Evolutionary conservation across 192 early-diverging fungal genomes (phyloP).

Genomic region (Rhizophagus sp.): DNA sequence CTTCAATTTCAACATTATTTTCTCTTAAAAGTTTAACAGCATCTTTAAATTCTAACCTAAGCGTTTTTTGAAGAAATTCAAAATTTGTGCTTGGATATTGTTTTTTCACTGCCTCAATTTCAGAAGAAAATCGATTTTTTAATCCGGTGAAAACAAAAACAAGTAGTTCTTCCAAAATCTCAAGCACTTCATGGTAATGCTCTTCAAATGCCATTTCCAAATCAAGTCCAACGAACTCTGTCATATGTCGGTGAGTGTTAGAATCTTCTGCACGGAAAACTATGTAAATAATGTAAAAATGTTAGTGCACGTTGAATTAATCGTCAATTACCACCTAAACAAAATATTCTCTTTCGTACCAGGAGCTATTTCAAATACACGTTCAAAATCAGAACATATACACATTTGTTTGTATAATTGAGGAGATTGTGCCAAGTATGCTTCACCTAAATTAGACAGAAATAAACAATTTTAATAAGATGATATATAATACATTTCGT

Average conservation of each 20-base stretch:
- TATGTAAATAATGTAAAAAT: constrained; percentile 29
- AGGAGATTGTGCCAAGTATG: constrained; percentile 96
- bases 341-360: neutral
- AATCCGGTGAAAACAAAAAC: constrained; percentile 90
- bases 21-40: constrained; percentile 87
- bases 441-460: constrained; percentile 51
- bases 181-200: constrained; percentile 98
- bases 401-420: constrained; percentile 99
- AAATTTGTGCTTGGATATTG: constrained; percentile 96
- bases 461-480: neutral
- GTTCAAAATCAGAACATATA: constrained; percentile 94
- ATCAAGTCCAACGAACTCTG: constrained; percentile 98
- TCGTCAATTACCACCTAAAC: neutral
- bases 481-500: neutral
- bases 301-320: neutral
- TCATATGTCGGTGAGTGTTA: constrained; percentile 98
- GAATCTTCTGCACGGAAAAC: constrained; percentile 99
- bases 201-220: constrained; percentile 99
- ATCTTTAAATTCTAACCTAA: constrained; percentile 85
- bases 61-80: constrained; percentile 78
- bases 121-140: constrained; percentile 75
- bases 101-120: constrained; percentile 81
- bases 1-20: constrained; percentile 85
- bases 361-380: constrained; percentile 96
- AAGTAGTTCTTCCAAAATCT: constrained; percentile 92